These are phyloP conservation scores for Candida bentonensis DNA, from an alignment of 805 yeast genomes.

Conservation along the genomic window DNA sequence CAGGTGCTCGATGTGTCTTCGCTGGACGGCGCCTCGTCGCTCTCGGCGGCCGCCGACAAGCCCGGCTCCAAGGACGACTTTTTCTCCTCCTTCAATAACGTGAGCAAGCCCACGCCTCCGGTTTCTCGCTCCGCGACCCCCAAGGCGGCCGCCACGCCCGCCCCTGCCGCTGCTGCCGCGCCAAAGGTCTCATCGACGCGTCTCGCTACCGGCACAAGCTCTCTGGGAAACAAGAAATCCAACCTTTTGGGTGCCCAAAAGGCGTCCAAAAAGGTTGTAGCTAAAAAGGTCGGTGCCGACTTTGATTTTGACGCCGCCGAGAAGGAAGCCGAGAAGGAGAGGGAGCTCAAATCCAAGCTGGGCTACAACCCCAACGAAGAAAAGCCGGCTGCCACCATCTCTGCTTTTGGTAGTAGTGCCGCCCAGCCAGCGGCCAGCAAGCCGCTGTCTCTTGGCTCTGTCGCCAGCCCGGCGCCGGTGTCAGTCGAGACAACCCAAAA, in stretches of 20 bases:
- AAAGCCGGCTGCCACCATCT: slow-evolving; percentile 3
- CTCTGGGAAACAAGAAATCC: background rate
- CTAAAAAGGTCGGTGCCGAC: slow-evolving; percentile 25
- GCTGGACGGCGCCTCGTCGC: slow-evolving; percentile 16
- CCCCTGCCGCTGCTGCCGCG: slow-evolving; percentile 10
- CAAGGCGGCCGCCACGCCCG: slow-evolving; percentile 10
- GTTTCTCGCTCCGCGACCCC: slow-evolving; percentile 26
- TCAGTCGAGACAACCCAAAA: slow-evolving; percentile 9
- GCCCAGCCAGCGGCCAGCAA: slow-evolving; percentile 11
- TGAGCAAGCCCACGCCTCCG: slow-evolving; percentile 31
- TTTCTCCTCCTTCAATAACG: slow-evolving; percentile 83
- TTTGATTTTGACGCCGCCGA: slow-evolving; percentile 55
- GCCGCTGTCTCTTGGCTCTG: slow-evolving; percentile 16
- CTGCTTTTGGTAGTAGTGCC: slow-evolving; percentile 7
- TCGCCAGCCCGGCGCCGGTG: slow-evolving; percentile 13
- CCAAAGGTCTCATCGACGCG: slow-evolving; percentile 4
- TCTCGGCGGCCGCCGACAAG: slow-evolving; percentile 3
- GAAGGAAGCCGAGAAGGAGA: slow-evolving; percentile 71
- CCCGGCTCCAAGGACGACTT: slow-evolving; percentile 53
- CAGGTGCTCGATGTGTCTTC: slow-evolving; percentile 43
- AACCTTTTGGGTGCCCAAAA: slow-evolving; percentile 19
- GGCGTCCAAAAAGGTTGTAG: slow-evolving; percentile 10
- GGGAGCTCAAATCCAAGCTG: slow-evolving; percentile 39
- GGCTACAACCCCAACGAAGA: slow-evolving; percentile 29
- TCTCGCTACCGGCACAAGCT: slow-evolving; percentile 2